A percentile compares a stretch with the other conserved stretches of the same genome.
Evolutionary conservation across 306 rosid species (phyloP).

Genomic region (Vicia sativa): DNA sequence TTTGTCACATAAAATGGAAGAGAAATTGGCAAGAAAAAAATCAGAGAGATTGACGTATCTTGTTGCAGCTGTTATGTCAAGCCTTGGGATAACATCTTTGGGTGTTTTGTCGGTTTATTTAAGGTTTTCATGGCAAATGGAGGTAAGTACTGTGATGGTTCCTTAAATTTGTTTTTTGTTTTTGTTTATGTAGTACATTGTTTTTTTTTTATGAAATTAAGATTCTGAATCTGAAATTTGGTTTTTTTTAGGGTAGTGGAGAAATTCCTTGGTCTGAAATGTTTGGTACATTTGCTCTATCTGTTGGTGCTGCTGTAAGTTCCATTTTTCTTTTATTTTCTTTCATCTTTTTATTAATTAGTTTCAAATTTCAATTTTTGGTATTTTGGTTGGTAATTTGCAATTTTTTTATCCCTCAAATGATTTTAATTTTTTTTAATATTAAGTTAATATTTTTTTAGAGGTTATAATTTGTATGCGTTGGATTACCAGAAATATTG

Average conservation of each 20-base stretch:
- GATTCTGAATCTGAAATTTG: slow-evolving; percentile 28
- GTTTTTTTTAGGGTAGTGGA: slow-evolving; percentile 72
- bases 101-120: slow-evolving; percentile 82
- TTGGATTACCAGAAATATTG: no score
- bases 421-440: neutral
- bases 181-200: neutral
- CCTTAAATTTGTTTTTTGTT: neutral
- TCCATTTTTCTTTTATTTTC: neutral
- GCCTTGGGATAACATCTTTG: slow-evolving; percentile 85
- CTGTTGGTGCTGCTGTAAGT: slow-evolving; percentile 90
- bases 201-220: no score
- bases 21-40: slow-evolving; percentile 64
- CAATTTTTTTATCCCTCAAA: neutral
- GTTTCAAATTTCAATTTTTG: neutral
- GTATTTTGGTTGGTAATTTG: neutral
- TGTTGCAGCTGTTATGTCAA: slow-evolving; percentile 86
- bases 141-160: slow-evolving; percentile 45
- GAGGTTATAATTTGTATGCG: no score
- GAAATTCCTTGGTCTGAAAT: slow-evolving; percentile 79
- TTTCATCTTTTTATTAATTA: neutral
- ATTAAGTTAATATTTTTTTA: no score
- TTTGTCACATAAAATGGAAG: slow-evolving; percentile 49
- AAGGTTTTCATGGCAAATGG: slow-evolving; percentile 96
- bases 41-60: slow-evolving; percentile 85
- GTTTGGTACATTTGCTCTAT: slow-evolving; percentile 93